A percentile compares a stretch with the other conserved stretches of the same genome.
Conservation (phyloP, 2,329 filamentous ascomycete genomes). For the Cytospora chrysosperma region DNA sequence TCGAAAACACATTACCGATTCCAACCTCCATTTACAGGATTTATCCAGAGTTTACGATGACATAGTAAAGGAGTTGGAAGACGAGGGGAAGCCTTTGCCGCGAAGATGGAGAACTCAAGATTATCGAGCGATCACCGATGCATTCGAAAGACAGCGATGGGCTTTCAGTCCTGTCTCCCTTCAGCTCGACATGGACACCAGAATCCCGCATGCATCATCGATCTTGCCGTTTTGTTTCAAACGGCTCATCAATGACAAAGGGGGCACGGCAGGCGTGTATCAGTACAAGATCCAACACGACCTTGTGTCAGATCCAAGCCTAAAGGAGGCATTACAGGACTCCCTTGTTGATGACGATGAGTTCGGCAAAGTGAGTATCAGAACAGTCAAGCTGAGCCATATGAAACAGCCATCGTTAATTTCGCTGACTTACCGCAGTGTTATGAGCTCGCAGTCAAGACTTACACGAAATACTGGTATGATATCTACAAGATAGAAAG, state of each 20-base stretch:
- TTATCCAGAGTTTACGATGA: not conserved
- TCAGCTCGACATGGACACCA: not conserved
- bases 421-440: not conserved
- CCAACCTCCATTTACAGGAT: not conserved
- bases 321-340: no score
- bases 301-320: not conserved
- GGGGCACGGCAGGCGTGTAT: not conserved
- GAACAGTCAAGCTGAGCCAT: no score
- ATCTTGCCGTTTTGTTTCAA: not conserved
- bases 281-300: not conserved
- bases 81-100: not conserved
- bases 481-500: not conserved
- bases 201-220: not conserved
- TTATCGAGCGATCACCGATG: not conserved
- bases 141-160: not conserved
- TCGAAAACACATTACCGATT: not conserved
- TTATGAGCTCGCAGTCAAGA: slow-evolving; percentile 1
- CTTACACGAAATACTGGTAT: not conserved
- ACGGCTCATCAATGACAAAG: not conserved
- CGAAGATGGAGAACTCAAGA: not conserved
- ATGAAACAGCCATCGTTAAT: no score
- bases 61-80: not conserved
- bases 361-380: not conserved
- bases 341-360: not conserved
- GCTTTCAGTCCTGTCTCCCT: not conserved